Base-by-base conservation (phyloP, 345 rosid species). In the Arabis alpina region DNA sequence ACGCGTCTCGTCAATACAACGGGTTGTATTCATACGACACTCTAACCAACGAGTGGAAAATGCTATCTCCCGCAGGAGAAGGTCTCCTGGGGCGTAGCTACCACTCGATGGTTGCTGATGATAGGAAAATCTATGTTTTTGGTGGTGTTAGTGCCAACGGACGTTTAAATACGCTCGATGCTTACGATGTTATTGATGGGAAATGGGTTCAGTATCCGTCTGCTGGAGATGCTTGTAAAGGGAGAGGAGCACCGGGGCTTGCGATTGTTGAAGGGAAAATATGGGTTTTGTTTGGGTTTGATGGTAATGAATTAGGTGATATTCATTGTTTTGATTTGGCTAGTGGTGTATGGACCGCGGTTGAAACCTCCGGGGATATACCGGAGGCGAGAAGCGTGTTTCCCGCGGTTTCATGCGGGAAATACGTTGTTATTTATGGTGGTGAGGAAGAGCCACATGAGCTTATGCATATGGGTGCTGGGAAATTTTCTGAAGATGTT, bases 391-490 rank as follows among this genome's bases (percentile, higher is more conserved):
- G 79, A 43, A 76, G 79, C 7, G 79, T 76, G 49, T 76, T 76
- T 32, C 28, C 76, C 32, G 70, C 71, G 15, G 71, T 69, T 47
- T 25, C 66, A 6, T 23, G 0, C 0, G 79, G 79, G 62, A 70
- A 63, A 27, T 9, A 71, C 16, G 36, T 76, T 50, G 57, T 76
- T 8, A 71, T 76, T n/a, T 71, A 69, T n/a, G 80, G 80, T 19
- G 80, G 80, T 0, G 80, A 76, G 45, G 71, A 63, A 14, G 80
- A 70, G 72, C 80, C 80, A 2, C 75, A 71, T 64, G 76, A 63
- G 67, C 36, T 70, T 24, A 70, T 70, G 76, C 80, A 76, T 65
- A 70, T 76, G 80, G 80, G 76, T 32, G 76, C 80, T 48, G 80
- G 80, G 56, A 71, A 47, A 16, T 24, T 76, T 3, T 25, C 39